phyloP scores from a whole-genome alignment of 2,329 filamentous ascomycete species.

The Claviceps pazoutovae region DNA sequence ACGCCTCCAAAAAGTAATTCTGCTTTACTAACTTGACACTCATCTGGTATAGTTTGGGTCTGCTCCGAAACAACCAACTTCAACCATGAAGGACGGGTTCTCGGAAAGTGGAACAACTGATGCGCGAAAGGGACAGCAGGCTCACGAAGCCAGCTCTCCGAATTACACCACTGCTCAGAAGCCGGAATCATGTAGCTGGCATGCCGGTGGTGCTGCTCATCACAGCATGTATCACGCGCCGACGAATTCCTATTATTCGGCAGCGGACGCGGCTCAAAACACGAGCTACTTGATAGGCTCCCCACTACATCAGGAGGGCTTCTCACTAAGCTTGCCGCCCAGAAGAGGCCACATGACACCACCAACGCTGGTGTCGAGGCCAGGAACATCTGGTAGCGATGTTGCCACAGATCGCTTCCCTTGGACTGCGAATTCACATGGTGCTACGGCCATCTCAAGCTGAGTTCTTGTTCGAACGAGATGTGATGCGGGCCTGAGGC shows the following conservation, averaged over 20 bases:
- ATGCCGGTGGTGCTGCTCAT: constrained; percentile 25
- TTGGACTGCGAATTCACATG: constrained; percentile 31
- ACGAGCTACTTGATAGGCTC: constrained; percentile 5
- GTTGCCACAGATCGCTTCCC: constrained; percentile 31
- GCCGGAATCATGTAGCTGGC: constrained; percentile 11
- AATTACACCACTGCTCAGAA: background rate
- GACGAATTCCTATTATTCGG: constrained; percentile 7
- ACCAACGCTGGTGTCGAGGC: constrained; percentile 30
- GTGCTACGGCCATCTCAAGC: constrained; percentile 34
- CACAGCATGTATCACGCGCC: constrained; percentile 23
- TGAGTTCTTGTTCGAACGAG: constrained; percentile 6
- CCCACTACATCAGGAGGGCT: constrained; percentile 7
- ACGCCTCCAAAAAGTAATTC: background rate
- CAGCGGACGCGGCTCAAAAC: constrained; percentile 8
- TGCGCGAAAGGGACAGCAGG: constrained; percentile 2
- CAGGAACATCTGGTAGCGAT: constrained; percentile 32
- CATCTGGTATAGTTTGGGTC: constrained; percentile 40
- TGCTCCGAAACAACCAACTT: constrained; percentile 33
- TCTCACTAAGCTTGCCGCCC: background rate
- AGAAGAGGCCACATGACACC: constrained; percentile 23
- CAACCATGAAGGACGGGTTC: constrained; percentile 35
- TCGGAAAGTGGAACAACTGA: constrained; percentile 27
- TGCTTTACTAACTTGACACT: constrained; percentile 24
- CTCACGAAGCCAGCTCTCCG: background rate
- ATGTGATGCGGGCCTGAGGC: background rate